Evolutionary conservation across 106 monocot species (phyloP).

Genomic region (Acorus gramineus): DNA sequence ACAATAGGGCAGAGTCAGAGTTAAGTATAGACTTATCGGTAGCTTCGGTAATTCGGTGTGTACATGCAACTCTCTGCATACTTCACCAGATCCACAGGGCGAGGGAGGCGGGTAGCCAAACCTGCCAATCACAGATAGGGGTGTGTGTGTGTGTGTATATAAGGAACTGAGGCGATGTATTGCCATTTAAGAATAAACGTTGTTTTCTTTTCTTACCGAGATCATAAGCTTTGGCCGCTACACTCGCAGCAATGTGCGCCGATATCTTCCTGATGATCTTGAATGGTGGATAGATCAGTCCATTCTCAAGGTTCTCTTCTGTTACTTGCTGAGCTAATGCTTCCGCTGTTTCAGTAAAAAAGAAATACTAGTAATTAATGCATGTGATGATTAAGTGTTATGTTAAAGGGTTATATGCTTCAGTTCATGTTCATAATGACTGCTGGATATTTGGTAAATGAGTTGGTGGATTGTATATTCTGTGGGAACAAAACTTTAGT

Average conservation of each 20-base stretch:
- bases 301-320: slow-evolving; percentile 47
- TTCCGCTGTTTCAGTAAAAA: slow-evolving; percentile 45
- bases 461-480: too few species aligned
- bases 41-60: slow-evolving; percentile 56
- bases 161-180: neutral
- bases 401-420: too few species aligned
- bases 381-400: too few species aligned
- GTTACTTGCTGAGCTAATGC: slow-evolving; percentile 66
- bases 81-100: slow-evolving; percentile 52
- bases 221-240: slow-evolving; percentile 79
- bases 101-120: slow-evolving; percentile 61
- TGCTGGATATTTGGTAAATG: too few species aligned
- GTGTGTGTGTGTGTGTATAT: neutral
- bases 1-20: too few species aligned
- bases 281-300: slow-evolving; percentile 75
- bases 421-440: too few species aligned
- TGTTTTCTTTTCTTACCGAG: slow-evolving; percentile 33
- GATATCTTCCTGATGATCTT: slow-evolving; percentile 68
- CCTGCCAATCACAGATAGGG: slow-evolving; percentile 18
- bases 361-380: neutral
- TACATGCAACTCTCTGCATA: slow-evolving; percentile 94
- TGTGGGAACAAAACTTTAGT: too few species aligned
- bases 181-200: neutral
- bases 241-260: slow-evolving; percentile 61
- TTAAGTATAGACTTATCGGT: slow-evolving; percentile 38